phyloP scores from a whole-genome alignment of 257 asterid genomes.

The Cordia subcordata region DNA sequence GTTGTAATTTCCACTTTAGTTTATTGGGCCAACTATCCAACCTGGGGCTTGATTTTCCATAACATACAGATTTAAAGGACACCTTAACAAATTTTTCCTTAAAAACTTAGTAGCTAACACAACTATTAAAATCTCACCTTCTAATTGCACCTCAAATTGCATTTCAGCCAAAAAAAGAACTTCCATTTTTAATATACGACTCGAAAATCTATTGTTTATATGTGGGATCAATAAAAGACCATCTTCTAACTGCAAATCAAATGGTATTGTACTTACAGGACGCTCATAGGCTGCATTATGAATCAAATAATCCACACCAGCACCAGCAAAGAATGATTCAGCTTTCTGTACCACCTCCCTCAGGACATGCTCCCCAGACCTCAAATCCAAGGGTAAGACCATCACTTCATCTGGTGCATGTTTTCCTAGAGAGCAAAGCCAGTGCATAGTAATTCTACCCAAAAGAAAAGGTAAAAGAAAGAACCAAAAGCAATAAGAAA shows the following conservation, averaged over 20 bases:
- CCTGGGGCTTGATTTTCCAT: too few relatives aligned
- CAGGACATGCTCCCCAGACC: conserved; percentile 66
- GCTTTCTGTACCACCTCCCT: conserved; percentile 68
- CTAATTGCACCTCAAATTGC: neutral
- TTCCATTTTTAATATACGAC: neutral
- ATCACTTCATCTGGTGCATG: conserved; percentile 73
- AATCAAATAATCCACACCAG: conserved; percentile 93
- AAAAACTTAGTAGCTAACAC: too few relatives aligned
- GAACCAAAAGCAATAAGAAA: neutral
- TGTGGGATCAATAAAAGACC: neutral
- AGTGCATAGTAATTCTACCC: conserved; percentile 3
- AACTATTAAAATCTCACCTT: too few relatives aligned
- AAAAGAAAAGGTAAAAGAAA: neutral
- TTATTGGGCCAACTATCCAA: too few relatives aligned
- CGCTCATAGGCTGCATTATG: conserved; percentile 99
- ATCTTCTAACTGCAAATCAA: neutral
- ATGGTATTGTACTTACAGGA: conserved; percentile 56
- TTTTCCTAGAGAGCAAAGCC: conserved; percentile 53
- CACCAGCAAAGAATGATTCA: conserved; percentile 67
- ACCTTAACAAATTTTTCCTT: too few relatives aligned
- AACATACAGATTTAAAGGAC: too few relatives aligned
- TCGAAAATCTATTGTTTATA: neutral
- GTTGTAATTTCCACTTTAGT: too few relatives aligned
- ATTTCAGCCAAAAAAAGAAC: too few relatives aligned
- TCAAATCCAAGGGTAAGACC: conserved; percentile 84